Base-by-base conservation (phyloP, 148 eudicot genomes). In the Persicaria tinctoria region DNA sequence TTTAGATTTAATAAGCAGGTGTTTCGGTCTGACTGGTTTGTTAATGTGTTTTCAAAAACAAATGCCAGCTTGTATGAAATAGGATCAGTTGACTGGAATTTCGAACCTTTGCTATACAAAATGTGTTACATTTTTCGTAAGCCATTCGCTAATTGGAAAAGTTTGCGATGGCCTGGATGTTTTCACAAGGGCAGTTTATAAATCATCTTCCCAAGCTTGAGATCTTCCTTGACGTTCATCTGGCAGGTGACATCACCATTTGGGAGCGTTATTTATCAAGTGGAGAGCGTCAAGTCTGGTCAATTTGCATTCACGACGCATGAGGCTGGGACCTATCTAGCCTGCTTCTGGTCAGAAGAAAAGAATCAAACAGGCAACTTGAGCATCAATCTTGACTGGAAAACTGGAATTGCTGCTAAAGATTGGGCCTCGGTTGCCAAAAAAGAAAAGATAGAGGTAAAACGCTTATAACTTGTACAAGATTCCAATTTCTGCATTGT, bases 291-390 rank as follows among this genome's bases (percentile, higher is more conserved):
- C 73, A 85, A 97, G 20, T 84, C 88, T 77, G 98, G 98, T 41
- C 93, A 94, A 75, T 94, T 91, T 85, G 95, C 98, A 68, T 94
- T 88, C 78, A 94, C 98, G 48, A 83, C 95, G 4, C 80, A 75
- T 20, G 98, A 94, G 79, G 84, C 85, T 72, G 97, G 98, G 3
- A 87, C 83, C 69, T 94, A 91, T 75, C 73, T 83, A 72, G 92
- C 92, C 44, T 91, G 96, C 78, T 89, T 91, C 73, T 81, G 85
- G 88, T 46, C 86, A 12, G 92, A 84, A 55, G 80, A 79, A 44
- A 54, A 69, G 69, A 82, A 84, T 72, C 76, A 81, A 64, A 64
- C 79, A 46, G 68, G 27, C 46, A 75, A 49, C 12, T 83, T 86
- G 16, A 84, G 82, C 27, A 80, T 91, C 76, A 89, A 82, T 70